A percentile compares a stretch with the other conserved stretches of the same genome.
Evolutionary conservation across 306 rosid genomes (phyloP).

Genomic region (Medicago lupulina): DNA sequence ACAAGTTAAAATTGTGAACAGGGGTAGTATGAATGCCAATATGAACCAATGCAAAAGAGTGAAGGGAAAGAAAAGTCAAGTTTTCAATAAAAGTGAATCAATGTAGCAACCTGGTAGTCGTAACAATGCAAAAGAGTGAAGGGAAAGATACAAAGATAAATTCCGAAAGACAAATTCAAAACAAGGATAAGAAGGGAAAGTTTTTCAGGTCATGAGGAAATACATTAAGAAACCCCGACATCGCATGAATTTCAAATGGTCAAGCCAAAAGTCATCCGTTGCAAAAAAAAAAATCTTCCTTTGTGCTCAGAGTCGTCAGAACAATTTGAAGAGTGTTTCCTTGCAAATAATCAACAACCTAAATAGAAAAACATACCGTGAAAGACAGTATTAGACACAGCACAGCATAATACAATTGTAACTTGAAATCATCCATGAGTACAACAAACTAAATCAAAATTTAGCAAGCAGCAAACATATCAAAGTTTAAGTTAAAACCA

Average conservation of each 20-base stretch:
- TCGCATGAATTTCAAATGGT: constrained; percentile 53
- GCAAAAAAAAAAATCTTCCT: constrained; percentile 43
- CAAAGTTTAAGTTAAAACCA: not conserved
- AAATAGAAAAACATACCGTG: constrained; percentile 43
- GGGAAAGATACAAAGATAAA: constrained; percentile 19
- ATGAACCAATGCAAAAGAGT: not conserved
- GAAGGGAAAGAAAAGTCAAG: constrained; percentile 27
- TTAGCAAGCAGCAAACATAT: not conserved
- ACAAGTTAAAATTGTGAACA: constrained; percentile 11
- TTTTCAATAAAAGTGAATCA: constrained; percentile 32
- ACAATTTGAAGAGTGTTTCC: constrained; percentile 49
- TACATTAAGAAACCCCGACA: constrained; percentile 73
- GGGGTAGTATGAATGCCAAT: constrained; percentile 4
- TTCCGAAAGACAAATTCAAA: not conserved
- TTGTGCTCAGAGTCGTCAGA: constrained; percentile 39
- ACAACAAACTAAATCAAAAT: constrained; percentile 9
- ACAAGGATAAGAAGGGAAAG: constrained; percentile 6
- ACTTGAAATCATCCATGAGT: constrained; percentile 34
- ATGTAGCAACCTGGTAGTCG: constrained; percentile 20
- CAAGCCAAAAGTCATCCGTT: constrained; percentile 49
- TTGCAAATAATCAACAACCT: constrained; percentile 57
- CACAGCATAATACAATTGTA: not conserved
- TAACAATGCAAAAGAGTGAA: not conserved
- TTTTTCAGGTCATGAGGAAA: constrained; percentile 39
- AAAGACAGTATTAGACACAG: constrained; percentile 43